Conservation (phyloP, 192 early-diverging fungal genomes). For the Backusella sp. region DNA sequence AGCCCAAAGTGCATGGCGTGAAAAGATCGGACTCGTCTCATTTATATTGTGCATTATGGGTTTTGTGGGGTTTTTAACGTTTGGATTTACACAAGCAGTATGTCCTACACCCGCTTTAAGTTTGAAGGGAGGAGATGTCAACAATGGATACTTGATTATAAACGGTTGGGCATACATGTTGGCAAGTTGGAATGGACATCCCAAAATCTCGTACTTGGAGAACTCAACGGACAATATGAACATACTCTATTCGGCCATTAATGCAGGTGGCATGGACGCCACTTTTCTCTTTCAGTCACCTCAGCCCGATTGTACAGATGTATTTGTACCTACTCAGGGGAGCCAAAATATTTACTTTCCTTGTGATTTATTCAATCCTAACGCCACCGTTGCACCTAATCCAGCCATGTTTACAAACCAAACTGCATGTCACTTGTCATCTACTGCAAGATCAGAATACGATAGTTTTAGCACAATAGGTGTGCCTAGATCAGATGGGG, state of each 20-base stretch:
- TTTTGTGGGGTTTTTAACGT: slow-evolving; percentile 80
- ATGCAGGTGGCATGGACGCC: slow-evolving; percentile 66
- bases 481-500: slow-evolving; percentile 18
- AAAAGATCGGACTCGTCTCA: slow-evolving; percentile 86
- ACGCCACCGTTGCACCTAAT: slow-evolving; percentile 22
- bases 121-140: slow-evolving; percentile 36
- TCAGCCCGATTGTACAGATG: slow-evolving; percentile 15
- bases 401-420: slow-evolving; percentile 22
- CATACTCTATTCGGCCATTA: slow-evolving; percentile 50
- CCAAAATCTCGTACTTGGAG: slow-evolving; percentile 23
- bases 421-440: slow-evolving; percentile 29
- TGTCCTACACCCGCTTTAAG: slow-evolving; percentile 43
- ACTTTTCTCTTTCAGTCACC: slow-evolving; percentile 64
- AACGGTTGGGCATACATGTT: slow-evolving; percentile 67
- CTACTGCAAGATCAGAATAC: slow-evolving; percentile 19
- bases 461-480: slow-evolving; percentile 9
- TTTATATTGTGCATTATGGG: slow-evolving; percentile 75
- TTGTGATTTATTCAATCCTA: slow-evolving; percentile 32
- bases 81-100: slow-evolving; percentile 72
- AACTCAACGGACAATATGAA: slow-evolving; percentile 27
- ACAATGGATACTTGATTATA: slow-evolving; percentile 50
- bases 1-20: slow-evolving; percentile 81
- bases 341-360: slow-evolving; percentile 25
- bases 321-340: slow-evolving; percentile 17
- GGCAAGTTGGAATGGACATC: slow-evolving; percentile 24